Percentiles rank a stretch among this genome's conserved stretches.
phyloP scores from a whole-genome alignment of 1,284 basidiomycete species.

The Exsudoporus floridanus region DNA sequence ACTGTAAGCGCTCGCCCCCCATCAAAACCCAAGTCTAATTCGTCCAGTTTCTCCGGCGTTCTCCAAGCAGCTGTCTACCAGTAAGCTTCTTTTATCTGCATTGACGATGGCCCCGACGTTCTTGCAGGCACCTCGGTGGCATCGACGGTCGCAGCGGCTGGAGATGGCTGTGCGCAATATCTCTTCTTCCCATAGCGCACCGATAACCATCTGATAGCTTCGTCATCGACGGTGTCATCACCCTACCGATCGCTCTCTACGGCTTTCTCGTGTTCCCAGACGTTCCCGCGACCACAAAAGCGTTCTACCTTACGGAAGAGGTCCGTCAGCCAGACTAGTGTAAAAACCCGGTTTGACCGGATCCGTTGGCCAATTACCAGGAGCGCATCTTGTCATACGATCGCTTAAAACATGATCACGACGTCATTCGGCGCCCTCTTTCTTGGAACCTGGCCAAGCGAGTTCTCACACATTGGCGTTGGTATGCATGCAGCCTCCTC shows the following conservation, averaged over 20 bases:
- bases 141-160: conserved; percentile 59
- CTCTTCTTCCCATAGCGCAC: neutral
- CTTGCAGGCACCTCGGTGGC: conserved; percentile 55
- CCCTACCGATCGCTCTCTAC: conserved; percentile 69
- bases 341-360: neutral
- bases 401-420: conserved; percentile 43
- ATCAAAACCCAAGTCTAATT: neutral
- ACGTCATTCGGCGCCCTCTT: conserved; percentile 43
- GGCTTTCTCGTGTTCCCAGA: conserved; percentile 75
- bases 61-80: conserved; percentile 66
- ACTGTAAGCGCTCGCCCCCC: conserved; percentile 41
- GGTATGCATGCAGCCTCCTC: conserved; percentile 64
- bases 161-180: conserved; percentile 61
- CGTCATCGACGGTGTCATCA: conserved; percentile 73
- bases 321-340: conserved; percentile 33
- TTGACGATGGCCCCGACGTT: neutral
- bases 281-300: conserved; percentile 62
- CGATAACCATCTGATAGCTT: conserved; percentile 42
- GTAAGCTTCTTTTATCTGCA: conserved; percentile 29
- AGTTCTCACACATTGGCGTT: conserved; percentile 64
- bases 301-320: conserved; percentile 62
- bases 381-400: conserved; percentile 53
- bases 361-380: conserved; percentile 32
- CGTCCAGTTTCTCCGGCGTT: conserved; percentile 65
- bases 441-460: conserved; percentile 51